Evolutionary conservation across 2,329 filamentous ascomycete genomes (phyloP).

Genomic region (Sporothrix pseudoabietina): DNA sequence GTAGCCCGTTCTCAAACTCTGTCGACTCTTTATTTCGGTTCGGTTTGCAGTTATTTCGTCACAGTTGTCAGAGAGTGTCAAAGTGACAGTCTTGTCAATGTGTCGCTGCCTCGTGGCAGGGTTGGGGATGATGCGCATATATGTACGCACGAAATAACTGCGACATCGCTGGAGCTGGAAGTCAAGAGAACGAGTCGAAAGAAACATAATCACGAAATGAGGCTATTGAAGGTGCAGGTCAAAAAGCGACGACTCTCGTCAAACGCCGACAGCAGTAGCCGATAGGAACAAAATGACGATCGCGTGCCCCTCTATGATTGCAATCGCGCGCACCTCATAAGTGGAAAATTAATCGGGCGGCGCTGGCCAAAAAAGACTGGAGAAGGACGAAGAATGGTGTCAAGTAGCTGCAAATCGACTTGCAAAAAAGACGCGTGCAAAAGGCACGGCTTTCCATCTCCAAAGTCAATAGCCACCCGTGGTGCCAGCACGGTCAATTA

Average conservation of each 20-base stretch:
- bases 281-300: neutral
- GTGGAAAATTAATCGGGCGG: constrained; percentile 27
- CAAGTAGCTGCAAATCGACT: neutral
- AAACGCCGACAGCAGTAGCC: neutral
- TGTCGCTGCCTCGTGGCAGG: constrained; percentile 6
- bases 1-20: neutral
- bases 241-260: neutral
- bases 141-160: neutral
- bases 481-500: neutral
- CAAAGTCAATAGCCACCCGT: neutral
- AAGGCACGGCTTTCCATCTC: neutral
- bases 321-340: constrained; percentile 25
- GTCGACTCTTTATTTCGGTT: neutral
- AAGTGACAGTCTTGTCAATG: neutral
- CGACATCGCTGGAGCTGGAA: neutral
- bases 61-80: neutral
- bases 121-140: neutral
- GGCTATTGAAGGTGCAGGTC: neutral
- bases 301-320: neutral
- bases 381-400: neutral
- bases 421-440: neutral
- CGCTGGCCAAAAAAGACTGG: neutral
- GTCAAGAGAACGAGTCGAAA: neutral
- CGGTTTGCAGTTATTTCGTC: neutral
- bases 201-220: neutral